Evolutionary conservation across 2,329 filamentous ascomycete genomes (phyloP), one percentile per base, ranked within the genome.

Genomic region (Bretziella fagacearum): DNA sequence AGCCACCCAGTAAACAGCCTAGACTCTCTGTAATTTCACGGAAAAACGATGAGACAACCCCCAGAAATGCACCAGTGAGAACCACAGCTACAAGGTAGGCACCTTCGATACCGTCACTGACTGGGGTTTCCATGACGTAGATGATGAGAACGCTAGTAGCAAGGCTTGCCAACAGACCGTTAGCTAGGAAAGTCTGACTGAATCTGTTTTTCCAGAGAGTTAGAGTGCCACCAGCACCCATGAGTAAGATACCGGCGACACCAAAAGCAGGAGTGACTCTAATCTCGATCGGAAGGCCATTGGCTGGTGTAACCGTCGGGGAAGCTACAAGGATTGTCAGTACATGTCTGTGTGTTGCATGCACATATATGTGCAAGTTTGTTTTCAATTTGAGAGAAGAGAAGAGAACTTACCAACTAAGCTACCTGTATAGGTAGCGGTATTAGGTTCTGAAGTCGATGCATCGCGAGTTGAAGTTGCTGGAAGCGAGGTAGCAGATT

Each of bases 1-100:
- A 93, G 1, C 86, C 86, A 22, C 85, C 86, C 0, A 94, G 67
- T n/a, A 89, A 65, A 57, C 84, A 94, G 2, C 82, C 84, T n/a
- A 94, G 65, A 5, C 73, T 70, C 48, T 86, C 81, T 0, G 84
- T 86, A 37, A 94, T 68, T 55, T 95, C 86, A 48, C 77, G 74
- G 63, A 95, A 94, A 8, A 93, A 68, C 6, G 86, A 69, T 0
- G 85, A 75, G 2, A 79, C 64, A 10, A 69, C 81, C 13, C 87
- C 89, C 17, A 93, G 71, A 18, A 85, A 68, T 4, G 77, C 58
- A 1, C 86, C 85, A 0, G 85, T 79, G 52, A 85, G 62, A 29
- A 84, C 70, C 2, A 73, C 74, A 2, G 85, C 87, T 5, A 86
- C 82, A 29, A 96, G 73, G 59, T 91, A 95, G 25, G 77, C 89